Base-by-base conservation (phyloP, 2,329 filamentous ascomycete species). In the Amauroascus verrucosus region DNA sequence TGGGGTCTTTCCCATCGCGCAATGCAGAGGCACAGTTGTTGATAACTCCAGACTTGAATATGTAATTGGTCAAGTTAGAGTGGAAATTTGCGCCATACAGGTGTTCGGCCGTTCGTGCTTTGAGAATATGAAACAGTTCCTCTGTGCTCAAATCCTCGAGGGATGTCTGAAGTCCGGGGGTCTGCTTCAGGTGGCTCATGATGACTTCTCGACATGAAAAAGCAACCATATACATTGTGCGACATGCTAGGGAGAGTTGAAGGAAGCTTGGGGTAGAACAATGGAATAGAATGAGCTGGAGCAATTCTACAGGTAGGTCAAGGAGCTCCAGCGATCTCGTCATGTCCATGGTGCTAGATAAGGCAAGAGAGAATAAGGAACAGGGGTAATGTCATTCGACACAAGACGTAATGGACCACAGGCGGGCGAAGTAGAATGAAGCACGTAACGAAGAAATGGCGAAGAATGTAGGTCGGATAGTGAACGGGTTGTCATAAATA, bases 301-400 rank as follows among this genome's bases (percentile, higher is more conserved):
- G 62, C 32, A 73, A 58, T 59, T 73, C 70, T 78, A 62, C 54
- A 6, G 71, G 70, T n/a, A 73, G 62, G 32, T 63, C 48, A 13
- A 68, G 59, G 14, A 71, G 55, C 22, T 53, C 16, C 48, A 54
- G 37, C 2, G 24, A 3, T 9, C 11, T 14, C n/a, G 22, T 6
- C 1, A 9, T 16, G n/a, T 26, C 6, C 35, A 44, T 43, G 37
- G 8, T 43, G 38, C 13, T 30, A 14, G 22, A 7, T 22, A 8
- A 16, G 6, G n/a, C 24, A n/a, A 38, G 32, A 38, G 11, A 24
- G 20, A 33, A 26, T 11, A 33, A 2, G n/a, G n/a, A 8, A 20
- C 1, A 41, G 22, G 47, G 1, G 14, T 30, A 9, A n/a, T 14
- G 5, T 51, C 6, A 5, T 40, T 35, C 6, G 13, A 14, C 33